These are phyloP conservation scores for Microdochium bolleyi DNA, from an alignment of 2,329 filamentous ascomycete genomes.

Conservation along the genomic window DNA sequence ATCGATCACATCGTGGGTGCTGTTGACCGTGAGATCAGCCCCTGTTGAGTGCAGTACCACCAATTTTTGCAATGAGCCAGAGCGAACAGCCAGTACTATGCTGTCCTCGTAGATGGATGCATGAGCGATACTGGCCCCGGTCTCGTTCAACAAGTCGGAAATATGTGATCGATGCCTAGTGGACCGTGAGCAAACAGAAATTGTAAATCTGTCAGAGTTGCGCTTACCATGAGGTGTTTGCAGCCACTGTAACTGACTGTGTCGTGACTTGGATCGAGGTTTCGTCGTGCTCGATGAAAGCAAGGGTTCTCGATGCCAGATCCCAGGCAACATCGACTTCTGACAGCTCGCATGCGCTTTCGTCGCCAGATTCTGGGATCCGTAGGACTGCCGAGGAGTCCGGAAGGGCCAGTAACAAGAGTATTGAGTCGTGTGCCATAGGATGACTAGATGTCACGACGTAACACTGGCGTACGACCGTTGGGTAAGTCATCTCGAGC, in stretches of 20 bases:
- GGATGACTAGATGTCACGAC: constrained; percentile 25
- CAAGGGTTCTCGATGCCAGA: constrained; percentile 42
- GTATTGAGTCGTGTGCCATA: constrained; percentile 13
- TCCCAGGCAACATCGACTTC: constrained; percentile 39
- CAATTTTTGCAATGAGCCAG: constrained; percentile 25
- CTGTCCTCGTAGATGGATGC: constrained; percentile 29
- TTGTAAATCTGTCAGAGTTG: constrained; percentile 4
- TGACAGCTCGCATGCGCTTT: constrained; percentile 30
- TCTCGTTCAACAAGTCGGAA: constrained; percentile 14
- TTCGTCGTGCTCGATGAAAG: constrained; percentile 24
- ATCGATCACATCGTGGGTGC: constrained; percentile 21
- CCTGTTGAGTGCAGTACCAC: constrained; percentile 20
- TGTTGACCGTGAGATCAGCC: constrained; percentile 16
- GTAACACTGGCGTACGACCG: constrained; percentile 45
- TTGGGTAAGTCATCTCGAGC: constrained; percentile 42
- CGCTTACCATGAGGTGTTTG: constrained; percentile 27
- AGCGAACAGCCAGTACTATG: constrained; percentile 34
- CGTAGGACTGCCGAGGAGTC: constrained; percentile 38
- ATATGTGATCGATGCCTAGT: constrained; percentile 17
- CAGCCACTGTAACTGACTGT: constrained; percentile 30
- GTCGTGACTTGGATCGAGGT: constrained; percentile 48
- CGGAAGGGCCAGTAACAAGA: constrained; percentile 39
- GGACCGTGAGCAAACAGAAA: constrained; percentile 14
- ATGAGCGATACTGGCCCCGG: constrained; percentile 26
- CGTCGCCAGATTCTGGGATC: constrained; percentile 37